Percentiles rank a stretch among this genome's conserved stretches.
Conservation (phyloP, 1,139 yeast species). For the Sugiyamaella sp. region DNA sequence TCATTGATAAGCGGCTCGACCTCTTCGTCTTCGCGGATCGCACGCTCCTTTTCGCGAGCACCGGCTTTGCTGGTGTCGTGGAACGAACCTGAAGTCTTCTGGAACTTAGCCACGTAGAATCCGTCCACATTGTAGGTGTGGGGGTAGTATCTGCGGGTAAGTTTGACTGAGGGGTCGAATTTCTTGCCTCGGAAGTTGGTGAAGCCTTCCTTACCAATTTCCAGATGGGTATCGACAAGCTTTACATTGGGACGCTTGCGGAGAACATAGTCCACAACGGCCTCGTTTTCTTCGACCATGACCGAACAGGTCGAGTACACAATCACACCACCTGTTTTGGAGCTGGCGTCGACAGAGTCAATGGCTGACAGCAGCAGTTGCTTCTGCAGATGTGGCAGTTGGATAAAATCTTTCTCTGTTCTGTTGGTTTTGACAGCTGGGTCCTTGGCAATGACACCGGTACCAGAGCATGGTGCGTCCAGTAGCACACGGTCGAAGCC, state of each 20-base stretch:
- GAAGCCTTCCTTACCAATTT: constrained; percentile 95
- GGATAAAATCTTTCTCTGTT: constrained; percentile 94
- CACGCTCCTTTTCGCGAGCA: constrained; percentile 80
- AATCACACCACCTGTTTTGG: constrained; percentile 89
- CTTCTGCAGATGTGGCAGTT: constrained; percentile 94
- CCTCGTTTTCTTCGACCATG: constrained; percentile 97
- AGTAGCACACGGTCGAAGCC: constrained; percentile 93
- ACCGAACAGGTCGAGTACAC: constrained; percentile 99
- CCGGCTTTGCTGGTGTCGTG: constrained; percentile 70
- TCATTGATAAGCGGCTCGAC: constrained; percentile 76
- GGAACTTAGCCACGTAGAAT: constrained; percentile 94
- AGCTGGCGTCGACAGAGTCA: constrained; percentile 93
- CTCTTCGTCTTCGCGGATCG: constrained; percentile 71
- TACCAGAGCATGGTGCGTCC: constrained; percentile 99
- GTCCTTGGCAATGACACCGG: constrained; percentile 98
- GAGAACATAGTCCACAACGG: constrained; percentile 97
- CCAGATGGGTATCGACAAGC: constrained; percentile 90
- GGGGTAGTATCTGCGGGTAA: constrained; percentile 96
- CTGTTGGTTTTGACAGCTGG: constrained; percentile 92
- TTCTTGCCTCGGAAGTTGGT: constrained; percentile 91
- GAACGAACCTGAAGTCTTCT: constrained; percentile 85
- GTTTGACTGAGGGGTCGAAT: constrained; percentile 71
- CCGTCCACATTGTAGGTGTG: constrained; percentile 99
- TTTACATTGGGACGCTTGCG: constrained; percentile 96
- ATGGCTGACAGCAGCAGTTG: constrained; percentile 92